phyloP scores from a whole-genome alignment of 352 stramenopile species.

The Pythium graminicola region DNA sequence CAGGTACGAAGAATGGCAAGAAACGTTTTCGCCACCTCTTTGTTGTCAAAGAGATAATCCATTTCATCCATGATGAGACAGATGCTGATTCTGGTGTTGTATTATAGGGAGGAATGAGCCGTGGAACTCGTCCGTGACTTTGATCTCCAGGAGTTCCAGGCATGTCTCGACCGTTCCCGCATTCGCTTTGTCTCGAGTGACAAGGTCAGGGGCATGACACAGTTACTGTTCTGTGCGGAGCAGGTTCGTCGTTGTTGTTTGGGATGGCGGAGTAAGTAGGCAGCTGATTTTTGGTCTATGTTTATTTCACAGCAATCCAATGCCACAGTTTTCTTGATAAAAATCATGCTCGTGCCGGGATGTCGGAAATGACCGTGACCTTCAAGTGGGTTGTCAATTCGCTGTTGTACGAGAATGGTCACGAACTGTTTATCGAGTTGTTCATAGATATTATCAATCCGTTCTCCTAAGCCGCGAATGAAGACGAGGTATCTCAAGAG shows the following conservation, averaged over 20 bases:
- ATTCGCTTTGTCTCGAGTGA: conserved; percentile 64
- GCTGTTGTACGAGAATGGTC: conserved; percentile 77
- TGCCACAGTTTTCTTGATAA: conserved; percentile 70
- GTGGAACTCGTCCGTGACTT: conserved; percentile 51
- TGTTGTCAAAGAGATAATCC: no score
- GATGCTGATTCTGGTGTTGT: no score
- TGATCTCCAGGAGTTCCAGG: conserved; percentile 46
- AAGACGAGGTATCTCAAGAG: conserved; percentile 6
- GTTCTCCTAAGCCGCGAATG: conserved; percentile 32
- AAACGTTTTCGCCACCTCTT: no score
- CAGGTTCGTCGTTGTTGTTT: no score
- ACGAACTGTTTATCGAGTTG: conserved; percentile 76
- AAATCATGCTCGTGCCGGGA: conserved; percentile 74
- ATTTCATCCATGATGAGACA: no score
- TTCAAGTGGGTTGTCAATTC: conserved; percentile 88
- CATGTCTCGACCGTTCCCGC: conserved; percentile 53
- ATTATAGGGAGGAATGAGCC: conserved; percentile 71
- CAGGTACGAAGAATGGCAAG: no score
- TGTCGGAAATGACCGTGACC: conserved; percentile 74
- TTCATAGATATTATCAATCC: conserved; percentile 63
- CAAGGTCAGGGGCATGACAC: conserved; percentile 70
- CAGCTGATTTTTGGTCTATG: no score
- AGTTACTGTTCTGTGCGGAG: conserved; percentile 69
- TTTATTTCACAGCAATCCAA: conserved; percentile 68
- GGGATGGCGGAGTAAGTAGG: no score